Evolutionary conservation across 352 stramenopile genomes (phyloP).

Genomic region (Phytophthora gonapodyides): DNA sequence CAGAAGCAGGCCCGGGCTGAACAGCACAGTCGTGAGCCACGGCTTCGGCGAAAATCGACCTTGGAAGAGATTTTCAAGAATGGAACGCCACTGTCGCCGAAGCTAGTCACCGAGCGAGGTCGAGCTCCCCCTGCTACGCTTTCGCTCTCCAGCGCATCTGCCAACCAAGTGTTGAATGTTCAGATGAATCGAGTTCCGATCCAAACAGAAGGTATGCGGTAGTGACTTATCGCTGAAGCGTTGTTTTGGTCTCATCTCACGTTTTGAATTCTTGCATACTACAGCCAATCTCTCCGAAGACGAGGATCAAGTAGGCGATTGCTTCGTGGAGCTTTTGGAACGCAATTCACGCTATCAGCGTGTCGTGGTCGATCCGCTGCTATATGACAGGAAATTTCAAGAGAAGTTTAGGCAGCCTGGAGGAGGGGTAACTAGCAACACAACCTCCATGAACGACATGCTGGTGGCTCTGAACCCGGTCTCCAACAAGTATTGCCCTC

Average conservation of each 20-base stretch:
- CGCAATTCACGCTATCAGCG: conserved; percentile 53
- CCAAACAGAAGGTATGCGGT: conserved; percentile 27
- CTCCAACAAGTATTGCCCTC: conserved; percentile 60
- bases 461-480: conserved; percentile 45
- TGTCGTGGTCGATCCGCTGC: conserved; percentile 55
- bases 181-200: conserved; percentile 40
- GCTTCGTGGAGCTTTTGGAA: conserved; percentile 68
- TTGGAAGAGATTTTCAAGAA: conserved; percentile 35
- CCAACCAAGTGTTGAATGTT: conserved; percentile 35
- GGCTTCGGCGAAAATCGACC: conserved; percentile 37
- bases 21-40: conserved; percentile 28
- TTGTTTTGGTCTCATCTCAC: neutral
- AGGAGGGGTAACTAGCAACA: conserved; percentile 26
- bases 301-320: conserved; percentile 39
- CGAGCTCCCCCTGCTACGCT: conserved; percentile 13
- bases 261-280: neutral
- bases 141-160: conserved; percentile 14
- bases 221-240: neutral
- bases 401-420: conserved; percentile 54
- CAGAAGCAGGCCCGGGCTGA: conserved; percentile 42
- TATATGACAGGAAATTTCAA: conserved; percentile 63
- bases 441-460: conserved; percentile 48
- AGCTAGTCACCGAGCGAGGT: conserved; percentile 17
- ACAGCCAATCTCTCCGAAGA: conserved; percentile 28
- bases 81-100: conserved; percentile 6